phyloP scores from a whole-genome alignment of 2,329 filamentous ascomycete species.

The Mollisia scopiformis region DNA sequence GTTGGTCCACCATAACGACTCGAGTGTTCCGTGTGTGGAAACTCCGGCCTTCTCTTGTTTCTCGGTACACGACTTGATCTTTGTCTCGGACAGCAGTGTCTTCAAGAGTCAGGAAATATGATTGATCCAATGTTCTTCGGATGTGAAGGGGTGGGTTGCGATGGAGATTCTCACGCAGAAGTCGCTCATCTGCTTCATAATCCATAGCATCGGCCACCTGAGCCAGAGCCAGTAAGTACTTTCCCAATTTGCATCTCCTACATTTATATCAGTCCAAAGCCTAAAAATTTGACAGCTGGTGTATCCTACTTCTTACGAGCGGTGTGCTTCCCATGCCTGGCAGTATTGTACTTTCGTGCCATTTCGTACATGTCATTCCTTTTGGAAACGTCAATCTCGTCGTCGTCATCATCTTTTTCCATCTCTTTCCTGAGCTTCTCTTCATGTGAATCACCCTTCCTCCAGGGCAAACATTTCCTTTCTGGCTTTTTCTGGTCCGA shows the following conservation, averaged over 20 bases:
- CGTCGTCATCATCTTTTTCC: background rate
- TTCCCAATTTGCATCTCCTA: slow-evolving; percentile 14
- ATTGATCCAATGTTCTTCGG: slow-evolving; percentile 48
- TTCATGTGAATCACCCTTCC: background rate
- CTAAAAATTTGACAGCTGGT: background rate
- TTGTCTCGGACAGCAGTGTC: slow-evolving; percentile 42
- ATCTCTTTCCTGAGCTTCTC: slow-evolving; percentile 4
- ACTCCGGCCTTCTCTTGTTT: slow-evolving; percentile 12
- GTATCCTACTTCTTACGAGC: background rate
- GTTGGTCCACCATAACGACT: slow-evolving; percentile 47
- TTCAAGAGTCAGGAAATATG: slow-evolving; percentile 43
- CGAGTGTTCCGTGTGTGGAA: slow-evolving; percentile 7
- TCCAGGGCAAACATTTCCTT: background rate
- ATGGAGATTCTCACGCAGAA: slow-evolving; percentile 24
- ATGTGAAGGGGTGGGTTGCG: slow-evolving; percentile 42
- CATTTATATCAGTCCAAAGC: background rate
- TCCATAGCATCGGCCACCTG: slow-evolving; percentile 28
- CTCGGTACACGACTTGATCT: slow-evolving; percentile 29
- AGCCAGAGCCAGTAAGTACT: slow-evolving; percentile 24
- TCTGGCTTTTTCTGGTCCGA: background rate
- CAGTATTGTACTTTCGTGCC: background rate
- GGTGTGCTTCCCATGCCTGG: slow-evolving; percentile 1
- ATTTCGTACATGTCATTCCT: slow-evolving; percentile 5
- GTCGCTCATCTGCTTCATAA: slow-evolving; percentile 23
- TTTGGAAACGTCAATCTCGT: slow-evolving; percentile 3